Percentiles rank a stretch among this genome's conserved stretches.
Evolutionary conservation across 1,284 basidiomycete species (phyloP).

Genomic region (Uromyces viciae-fabae): DNA sequence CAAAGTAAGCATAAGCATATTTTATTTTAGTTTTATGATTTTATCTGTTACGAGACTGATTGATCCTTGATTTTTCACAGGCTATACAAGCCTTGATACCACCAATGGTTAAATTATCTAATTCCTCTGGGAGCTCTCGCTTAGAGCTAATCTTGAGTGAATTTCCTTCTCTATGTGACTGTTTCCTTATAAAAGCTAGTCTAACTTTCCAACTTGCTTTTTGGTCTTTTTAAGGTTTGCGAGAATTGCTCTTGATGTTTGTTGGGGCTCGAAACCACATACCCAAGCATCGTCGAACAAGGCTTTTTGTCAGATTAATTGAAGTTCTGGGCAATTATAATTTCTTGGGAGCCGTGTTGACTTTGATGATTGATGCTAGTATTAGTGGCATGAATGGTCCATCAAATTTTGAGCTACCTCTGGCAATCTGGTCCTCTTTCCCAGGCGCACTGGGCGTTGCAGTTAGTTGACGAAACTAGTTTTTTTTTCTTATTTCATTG

Average conservation of each 20-base stretch:
- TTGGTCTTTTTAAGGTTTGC: slow-evolving; percentile 48
- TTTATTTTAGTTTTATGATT: background rate
- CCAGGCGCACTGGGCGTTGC: slow-evolving; percentile 60
- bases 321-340: slow-evolving; percentile 75
- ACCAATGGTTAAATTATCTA: slow-evolving; percentile 76
- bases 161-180: slow-evolving; percentile 48
- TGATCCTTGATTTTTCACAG: slow-evolving; percentile 55
- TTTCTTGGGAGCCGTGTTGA: slow-evolving; percentile 76
- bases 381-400: slow-evolving; percentile 66
- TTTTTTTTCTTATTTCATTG: slow-evolving; percentile 44
- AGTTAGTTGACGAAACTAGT: no score
- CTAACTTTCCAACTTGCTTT: background rate
- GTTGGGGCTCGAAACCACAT: slow-evolving; percentile 81
- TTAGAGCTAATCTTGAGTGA: slow-evolving; percentile 64
- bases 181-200: slow-evolving; percentile 47
- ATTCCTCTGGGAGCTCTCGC: slow-evolving; percentile 60
- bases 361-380: slow-evolving; percentile 78
- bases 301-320: slow-evolving; percentile 87
- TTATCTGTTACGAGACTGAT: background rate
- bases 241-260: slow-evolving; percentile 74
- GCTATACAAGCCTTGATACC: slow-evolving; percentile 91
- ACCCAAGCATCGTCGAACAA: slow-evolving; percentile 77
- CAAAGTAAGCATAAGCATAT: slow-evolving; percentile 62
- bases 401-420: slow-evolving; percentile 65
- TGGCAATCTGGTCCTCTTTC: slow-evolving; percentile 66